These are phyloP conservation scores for Pseudozyma sp. DNA, from an alignment of 1,284 basidiomycete genomes.

Conservation along the genomic window DNA sequence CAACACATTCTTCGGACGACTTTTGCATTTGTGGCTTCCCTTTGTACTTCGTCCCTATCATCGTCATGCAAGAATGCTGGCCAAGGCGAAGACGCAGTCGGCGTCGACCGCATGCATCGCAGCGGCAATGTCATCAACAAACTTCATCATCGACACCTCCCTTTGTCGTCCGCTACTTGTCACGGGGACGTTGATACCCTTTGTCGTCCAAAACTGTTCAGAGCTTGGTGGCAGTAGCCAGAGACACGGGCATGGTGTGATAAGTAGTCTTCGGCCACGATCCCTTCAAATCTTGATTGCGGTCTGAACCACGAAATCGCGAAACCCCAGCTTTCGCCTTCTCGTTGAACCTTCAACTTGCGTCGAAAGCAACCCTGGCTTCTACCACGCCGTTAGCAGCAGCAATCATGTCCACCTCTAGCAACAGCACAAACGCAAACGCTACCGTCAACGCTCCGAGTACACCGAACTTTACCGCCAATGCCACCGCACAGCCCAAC, in stretches of 20 bases:
- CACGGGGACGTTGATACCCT: neutral
- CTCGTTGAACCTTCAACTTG: no score
- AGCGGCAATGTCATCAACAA: no score
- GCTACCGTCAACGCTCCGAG: neutral
- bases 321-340: no score
- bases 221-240: no score
- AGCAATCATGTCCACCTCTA: constrained; percentile 6
- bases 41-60: constrained; percentile 2
- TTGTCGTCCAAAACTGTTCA: neutral
- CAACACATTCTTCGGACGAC: neutral
- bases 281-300: no score
- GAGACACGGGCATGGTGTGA: neutral
- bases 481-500: neutral
- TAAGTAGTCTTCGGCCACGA: neutral
- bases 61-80: neutral
- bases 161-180: neutral
- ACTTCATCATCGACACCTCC: neutral
- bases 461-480: neutral
- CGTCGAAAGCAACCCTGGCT: no score
- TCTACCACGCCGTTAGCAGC: neutral
- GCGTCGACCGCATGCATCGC: no score
- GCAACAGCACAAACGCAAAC: neutral
- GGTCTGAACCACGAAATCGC: no score
- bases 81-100: neutral
- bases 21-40: neutral